Evolutionary conservation across 1,139 yeast genomes (phyloP).

Genomic region (Debaryomyces sp.): DNA sequence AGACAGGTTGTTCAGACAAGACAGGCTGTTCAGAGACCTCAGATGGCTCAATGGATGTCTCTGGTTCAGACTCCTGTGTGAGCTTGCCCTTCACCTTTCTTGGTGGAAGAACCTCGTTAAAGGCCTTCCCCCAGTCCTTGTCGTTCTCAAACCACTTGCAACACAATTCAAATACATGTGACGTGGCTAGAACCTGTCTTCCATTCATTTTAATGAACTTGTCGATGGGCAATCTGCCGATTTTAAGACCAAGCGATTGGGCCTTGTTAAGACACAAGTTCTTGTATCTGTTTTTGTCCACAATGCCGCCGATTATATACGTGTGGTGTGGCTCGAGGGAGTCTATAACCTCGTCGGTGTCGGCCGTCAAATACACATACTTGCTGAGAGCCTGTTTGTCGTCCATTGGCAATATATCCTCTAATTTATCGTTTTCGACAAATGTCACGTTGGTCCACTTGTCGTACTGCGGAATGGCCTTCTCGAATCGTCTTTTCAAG

Average conservation of each 20-base stretch:
- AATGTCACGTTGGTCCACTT: constrained; percentile 70
- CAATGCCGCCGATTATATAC: constrained; percentile 93
- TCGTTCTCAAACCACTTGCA: constrained; percentile 73
- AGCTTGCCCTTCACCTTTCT: constrained; percentile 52
- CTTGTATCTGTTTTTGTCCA: constrained; percentile 92
- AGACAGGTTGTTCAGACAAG: neutral
- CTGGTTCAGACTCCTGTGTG: neutral
- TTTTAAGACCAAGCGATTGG: constrained; percentile 63
- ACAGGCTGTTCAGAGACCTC: neutral
- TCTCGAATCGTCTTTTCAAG: constrained; percentile 69
- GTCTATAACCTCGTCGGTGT: constrained; percentile 67
- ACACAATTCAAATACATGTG: constrained; percentile 88
- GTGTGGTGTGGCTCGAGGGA: constrained; percentile 69
- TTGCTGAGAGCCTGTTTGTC: constrained; percentile 40
- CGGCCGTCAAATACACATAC: constrained; percentile 80
- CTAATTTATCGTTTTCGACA: constrained; percentile 46
- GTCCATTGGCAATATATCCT: constrained; percentile 32
- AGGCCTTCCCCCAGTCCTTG: constrained; percentile 83
- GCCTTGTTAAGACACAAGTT: constrained; percentile 83
- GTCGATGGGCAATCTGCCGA: constrained; percentile 85
- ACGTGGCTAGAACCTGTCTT: constrained; percentile 86
- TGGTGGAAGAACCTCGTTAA: constrained; percentile 80
- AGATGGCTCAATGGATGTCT: neutral
- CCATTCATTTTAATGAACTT: constrained; percentile 83
- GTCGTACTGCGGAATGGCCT: constrained; percentile 56